Conservation (phyloP, 495 filamentous ascomycete species). For the Parathielavia hyrcaniae region DNA sequence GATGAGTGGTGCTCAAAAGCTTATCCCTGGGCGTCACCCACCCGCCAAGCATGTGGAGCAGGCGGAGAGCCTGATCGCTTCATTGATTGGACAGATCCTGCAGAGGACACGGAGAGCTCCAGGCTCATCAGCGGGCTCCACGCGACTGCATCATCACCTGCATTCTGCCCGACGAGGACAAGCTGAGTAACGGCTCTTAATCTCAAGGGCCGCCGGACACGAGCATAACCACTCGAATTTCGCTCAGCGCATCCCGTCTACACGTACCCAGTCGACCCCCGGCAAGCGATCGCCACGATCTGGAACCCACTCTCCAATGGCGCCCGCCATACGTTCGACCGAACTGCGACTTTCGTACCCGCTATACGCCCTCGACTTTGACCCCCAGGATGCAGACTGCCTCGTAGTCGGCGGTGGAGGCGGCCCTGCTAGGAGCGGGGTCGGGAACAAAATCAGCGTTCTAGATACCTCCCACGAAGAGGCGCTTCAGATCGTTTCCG, state of each 20-base stretch:
- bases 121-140: not conserved
- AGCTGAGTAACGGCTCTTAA: not conserved
- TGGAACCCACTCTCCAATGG: slow-evolving; percentile 21
- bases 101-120: slow-evolving; percentile 8
- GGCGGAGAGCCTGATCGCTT: not conserved
- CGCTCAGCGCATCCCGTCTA: not conserved
- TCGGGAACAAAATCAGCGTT: slow-evolving; percentile 81
- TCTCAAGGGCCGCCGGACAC: not conserved
- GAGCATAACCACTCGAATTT: not conserved
- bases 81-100: not conserved
- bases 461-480: slow-evolving; percentile 58
- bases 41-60: not conserved
- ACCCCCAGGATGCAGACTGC: slow-evolving; percentile 65
- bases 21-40: not conserved
- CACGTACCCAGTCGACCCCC: not conserved
- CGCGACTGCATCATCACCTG: not conserved
- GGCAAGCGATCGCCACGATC: not conserved
- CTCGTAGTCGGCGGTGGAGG: slow-evolving; percentile 89
- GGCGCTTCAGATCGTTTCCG: slow-evolving; percentile 58
- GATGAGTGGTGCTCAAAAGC: not conserved
- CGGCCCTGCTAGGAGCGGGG: slow-evolving; percentile 75
- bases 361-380: slow-evolving; percentile 85
- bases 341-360: slow-evolving; percentile 61
- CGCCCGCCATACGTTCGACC: slow-evolving; percentile 26
- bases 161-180: not conserved